Conservation (phyloP, 208 protist genomes). For the Trypanosoma brucei region DNA sequence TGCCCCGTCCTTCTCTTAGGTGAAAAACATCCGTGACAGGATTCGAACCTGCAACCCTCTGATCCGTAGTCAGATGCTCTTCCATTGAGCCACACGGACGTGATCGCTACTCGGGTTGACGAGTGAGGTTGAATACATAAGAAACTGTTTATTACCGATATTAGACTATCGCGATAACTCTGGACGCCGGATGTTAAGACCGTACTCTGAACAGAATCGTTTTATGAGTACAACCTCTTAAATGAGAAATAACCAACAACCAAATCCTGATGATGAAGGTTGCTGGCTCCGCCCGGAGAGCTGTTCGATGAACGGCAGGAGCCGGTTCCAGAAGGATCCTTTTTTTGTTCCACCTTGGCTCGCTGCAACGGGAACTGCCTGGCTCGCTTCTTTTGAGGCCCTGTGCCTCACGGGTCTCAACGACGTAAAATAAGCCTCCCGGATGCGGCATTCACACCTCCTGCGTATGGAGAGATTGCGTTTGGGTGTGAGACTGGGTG, state of each 20-base stretch:
- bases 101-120: not conserved
- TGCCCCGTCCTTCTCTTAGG: not conserved
- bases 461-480: no score
- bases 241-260: conserved; percentile 68
- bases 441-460: no score
- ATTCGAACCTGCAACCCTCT: conserved; percentile 39
- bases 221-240: conserved; percentile 86
- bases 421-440: no score
- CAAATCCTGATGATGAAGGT: conserved; percentile 78
- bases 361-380: no score
- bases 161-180: no score
- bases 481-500: no score
- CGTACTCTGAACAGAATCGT: conserved; percentile 84
- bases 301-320: conserved; percentile 67
- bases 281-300: conserved; percentile 65
- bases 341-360: conserved; percentile 1
- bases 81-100: conserved; percentile 44
- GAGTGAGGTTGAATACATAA: not conserved
- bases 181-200: conserved; percentile 24
- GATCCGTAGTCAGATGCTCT: conserved; percentile 46
- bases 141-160: no score
- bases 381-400: no score
- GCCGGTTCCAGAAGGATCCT: conserved; percentile 64
- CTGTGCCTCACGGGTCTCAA: no score
- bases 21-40: conserved; percentile 25